Percentiles rank a stretch among this genome's conserved stretches.
These are phyloP conservation scores for Boletus sensibilis DNA, from an alignment of 768 basidiomycete species.

Conservation along the genomic window DNA sequence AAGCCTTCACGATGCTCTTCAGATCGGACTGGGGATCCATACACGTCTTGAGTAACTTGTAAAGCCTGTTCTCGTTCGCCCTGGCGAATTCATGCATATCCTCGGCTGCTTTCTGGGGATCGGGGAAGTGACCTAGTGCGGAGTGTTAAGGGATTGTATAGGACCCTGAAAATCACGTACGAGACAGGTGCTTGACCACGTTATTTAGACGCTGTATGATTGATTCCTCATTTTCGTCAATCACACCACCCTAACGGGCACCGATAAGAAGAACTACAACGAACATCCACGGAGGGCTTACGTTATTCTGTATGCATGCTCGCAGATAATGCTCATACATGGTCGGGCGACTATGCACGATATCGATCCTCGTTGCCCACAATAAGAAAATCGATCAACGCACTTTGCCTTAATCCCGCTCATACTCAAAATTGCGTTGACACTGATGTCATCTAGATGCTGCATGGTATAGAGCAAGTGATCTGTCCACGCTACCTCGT, in stretches of 20 bases:
- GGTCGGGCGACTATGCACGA: conserved; percentile 56
- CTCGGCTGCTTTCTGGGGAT: conserved; percentile 70
- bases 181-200: conserved; percentile 56
- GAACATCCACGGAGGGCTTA: conserved; percentile 38
- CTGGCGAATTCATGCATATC: conserved; percentile 84
- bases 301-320: conserved; percentile 80
- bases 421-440: conserved; percentile 56
- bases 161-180: conserved; percentile 40
- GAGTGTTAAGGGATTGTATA: not conserved
- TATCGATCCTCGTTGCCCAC: not conserved
- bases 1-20: conserved; percentile 74
- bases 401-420: conserved; percentile 65
- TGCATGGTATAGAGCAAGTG: conserved; percentile 71
- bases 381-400: conserved; percentile 15
- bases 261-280: not conserved
- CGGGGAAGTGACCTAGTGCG: conserved; percentile 52
- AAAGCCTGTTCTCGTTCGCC: conserved; percentile 80
- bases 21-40: conserved; percentile 85
- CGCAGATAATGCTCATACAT: conserved; percentile 69
- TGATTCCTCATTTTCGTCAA: conserved; percentile 77
- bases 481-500: conserved; percentile 86
- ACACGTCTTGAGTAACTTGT: conserved; percentile 78
- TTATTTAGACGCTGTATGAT: conserved; percentile 54
- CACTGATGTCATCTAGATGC: conserved; percentile 58
- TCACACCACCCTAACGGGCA: conserved; percentile 74